phyloP scores from a whole-genome alignment of 2,329 filamentous ascomycete species.

The Aspergillus tanneri region DNA sequence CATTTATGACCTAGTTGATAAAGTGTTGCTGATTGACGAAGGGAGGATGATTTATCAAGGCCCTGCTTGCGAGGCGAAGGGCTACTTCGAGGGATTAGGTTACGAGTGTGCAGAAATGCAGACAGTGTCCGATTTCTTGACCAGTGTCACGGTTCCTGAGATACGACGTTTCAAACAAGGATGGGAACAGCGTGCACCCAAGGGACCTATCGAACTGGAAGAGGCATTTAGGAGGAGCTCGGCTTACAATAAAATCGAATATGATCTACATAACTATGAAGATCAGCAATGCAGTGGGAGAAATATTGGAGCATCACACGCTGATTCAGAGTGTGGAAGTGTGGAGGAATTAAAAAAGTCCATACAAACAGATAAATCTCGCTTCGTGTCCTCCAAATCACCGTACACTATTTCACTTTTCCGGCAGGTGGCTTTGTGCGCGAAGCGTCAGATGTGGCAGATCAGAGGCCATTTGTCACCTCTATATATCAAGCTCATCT shows the following conservation, averaged over 20 bases:
- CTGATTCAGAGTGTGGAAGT: conserved; percentile 31
- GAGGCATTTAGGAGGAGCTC: conserved; percentile 63
- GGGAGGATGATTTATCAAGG: conserved; percentile 65
- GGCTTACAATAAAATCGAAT: conserved; percentile 57
- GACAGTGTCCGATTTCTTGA: conserved; percentile 72
- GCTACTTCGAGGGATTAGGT: conserved; percentile 63
- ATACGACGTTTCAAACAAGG: conserved; percentile 64
- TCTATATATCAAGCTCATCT: conserved; percentile 70
- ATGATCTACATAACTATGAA: conserved; percentile 61
- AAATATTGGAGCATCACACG: conserved; percentile 50
- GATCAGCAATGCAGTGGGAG: conserved; percentile 28
- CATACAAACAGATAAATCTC: conserved; percentile 56
- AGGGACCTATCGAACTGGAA: conserved; percentile 64
- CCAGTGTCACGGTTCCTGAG: conserved; percentile 66
- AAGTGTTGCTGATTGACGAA: conserved; percentile 69
- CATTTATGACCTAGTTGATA: conserved; percentile 69
- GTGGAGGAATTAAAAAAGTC: conserved; percentile 56
- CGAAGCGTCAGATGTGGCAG: conserved; percentile 71
- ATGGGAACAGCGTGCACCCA: conserved; percentile 62
- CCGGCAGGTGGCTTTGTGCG: conserved; percentile 60
- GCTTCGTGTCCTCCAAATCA: conserved; percentile 60
- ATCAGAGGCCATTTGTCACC: conserved; percentile 68
- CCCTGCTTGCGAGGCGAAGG: conserved; percentile 54
- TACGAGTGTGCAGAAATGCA: conserved; percentile 58
- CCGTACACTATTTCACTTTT: conserved; percentile 72